Base-by-base conservation (phyloP, 371 early-diverging fungal species). In the Umbelopsis sp. region DNA sequence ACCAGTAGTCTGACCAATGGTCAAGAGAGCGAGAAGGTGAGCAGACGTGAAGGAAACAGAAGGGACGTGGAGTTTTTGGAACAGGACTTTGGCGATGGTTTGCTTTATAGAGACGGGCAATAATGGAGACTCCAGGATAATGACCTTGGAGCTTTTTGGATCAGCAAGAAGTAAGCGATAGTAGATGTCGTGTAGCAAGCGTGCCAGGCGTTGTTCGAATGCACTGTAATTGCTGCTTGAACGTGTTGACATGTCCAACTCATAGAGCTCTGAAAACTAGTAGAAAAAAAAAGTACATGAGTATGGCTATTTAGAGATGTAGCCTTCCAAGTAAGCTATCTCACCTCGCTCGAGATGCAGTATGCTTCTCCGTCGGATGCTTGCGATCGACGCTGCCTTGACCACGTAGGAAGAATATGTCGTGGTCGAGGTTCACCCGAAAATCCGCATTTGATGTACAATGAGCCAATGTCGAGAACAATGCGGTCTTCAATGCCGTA, bases 341-440 rank as follows among this genome's bases (percentile, higher is more conserved):
- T 72, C 69, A 83, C 85, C 74, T 80, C 78, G 48, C 76, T 75
- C 64, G 81, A 71, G 2, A 84, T 71, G 44, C 80, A 69, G 63
- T 75, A 81, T 4, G 80, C 74, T 71, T 85, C 85, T 29, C 85
- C 84, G 37, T 84, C 79, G 0, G 44, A 48, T 63, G 68, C 70
- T 63, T 73, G 53, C 32, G 74, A 76, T 37, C 70, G 74, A 10
- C 72, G 68, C 4, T 79, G 66, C 63, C 73, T 57, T 22, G 82
- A 72, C 77, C 80, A 80, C 48, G 91, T 83, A 0, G 90, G 86
- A 14, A 91, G 73, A 37, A 88, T 80, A 68, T 91, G 88, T 37
- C 94, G 83, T 16, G 97, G 97, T 44, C 86, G 82, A 22, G 91
- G 78, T 76, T 96, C 96, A 29, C 95, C 95, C 20, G 94, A 93